Evolutionary conservation across 768 basidiomycete genomes (phyloP).

Genomic region (Strobilomyces echinocephalus): DNA sequence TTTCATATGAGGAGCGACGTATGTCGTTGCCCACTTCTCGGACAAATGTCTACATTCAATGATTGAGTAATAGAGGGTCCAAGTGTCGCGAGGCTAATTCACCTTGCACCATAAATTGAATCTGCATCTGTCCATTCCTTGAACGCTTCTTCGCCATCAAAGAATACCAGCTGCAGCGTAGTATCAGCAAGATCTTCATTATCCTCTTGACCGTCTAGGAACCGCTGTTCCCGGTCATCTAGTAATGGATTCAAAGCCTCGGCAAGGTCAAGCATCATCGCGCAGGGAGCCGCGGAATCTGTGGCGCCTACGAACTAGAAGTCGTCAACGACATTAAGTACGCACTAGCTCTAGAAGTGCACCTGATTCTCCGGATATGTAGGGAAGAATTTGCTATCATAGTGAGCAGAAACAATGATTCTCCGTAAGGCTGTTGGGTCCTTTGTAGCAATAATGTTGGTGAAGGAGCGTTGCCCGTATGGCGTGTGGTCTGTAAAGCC

Average conservation of each 20-base stretch:
- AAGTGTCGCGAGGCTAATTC: not conserved
- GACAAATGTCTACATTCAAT: conserved; percentile 70
- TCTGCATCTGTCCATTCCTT: conserved; percentile 83
- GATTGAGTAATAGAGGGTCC: not conserved
- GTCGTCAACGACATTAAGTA: conserved; percentile 10
- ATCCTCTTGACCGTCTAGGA: conserved; percentile 54
- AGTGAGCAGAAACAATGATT: conserved; percentile 87
- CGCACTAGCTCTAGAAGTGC: conserved; percentile 13
- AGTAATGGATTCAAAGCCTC: conserved; percentile 75
- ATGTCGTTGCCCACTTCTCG: conserved; percentile 72
- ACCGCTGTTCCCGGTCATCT: conserved; percentile 49
- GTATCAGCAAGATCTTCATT: conserved; percentile 79
- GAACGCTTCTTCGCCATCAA: conserved; percentile 98
- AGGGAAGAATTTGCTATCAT: conserved; percentile 86
- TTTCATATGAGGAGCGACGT: conserved; percentile 54
- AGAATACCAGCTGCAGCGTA: conserved; percentile 89
- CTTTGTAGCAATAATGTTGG: conserved; percentile 93
- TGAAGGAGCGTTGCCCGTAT: conserved; percentile 71
- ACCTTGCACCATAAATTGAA: conserved; percentile 95
- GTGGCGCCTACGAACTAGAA: conserved; percentile 92
- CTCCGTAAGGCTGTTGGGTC: conserved; percentile 79
- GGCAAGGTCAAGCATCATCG: conserved; percentile 89
- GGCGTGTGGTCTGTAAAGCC: conserved; percentile 77
- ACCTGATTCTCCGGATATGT: conserved; percentile 72
- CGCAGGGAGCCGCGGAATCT: conserved; percentile 93